Conservation (phyloP, 148 eudicot species). For the Suaeda aralocaspica region DNA sequence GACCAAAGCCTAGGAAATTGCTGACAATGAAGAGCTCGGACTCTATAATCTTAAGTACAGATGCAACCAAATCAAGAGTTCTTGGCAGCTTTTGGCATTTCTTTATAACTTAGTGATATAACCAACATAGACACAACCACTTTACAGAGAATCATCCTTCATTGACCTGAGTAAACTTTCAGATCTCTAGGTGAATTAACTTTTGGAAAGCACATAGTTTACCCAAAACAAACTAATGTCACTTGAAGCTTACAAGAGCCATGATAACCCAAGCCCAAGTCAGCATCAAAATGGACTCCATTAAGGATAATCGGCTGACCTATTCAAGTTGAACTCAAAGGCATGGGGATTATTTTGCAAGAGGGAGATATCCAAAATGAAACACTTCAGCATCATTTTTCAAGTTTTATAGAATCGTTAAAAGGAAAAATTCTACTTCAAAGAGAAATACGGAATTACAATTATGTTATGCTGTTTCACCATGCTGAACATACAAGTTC, state of each 20-base stretch:
- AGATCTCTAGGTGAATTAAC: neutral
- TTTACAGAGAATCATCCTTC: no score
- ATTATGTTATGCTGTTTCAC: neutral
- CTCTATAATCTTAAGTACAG: neutral
- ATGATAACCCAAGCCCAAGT: no score
- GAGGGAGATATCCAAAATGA: neutral
- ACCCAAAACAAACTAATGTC: neutral
- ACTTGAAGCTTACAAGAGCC: neutral
- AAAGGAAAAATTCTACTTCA: neutral
- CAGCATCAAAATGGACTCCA: neutral
- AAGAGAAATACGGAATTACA: neutral
- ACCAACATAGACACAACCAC: neutral
- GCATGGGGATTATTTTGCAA: neutral
- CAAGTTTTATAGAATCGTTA: neutral
- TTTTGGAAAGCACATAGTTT: no score
- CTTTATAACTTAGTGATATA: neutral
- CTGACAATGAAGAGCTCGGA: neutral
- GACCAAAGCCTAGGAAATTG: conserved; percentile 1
- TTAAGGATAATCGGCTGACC: neutral
- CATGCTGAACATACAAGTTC: neutral
- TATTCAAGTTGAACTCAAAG: neutral
- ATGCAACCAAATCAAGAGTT: neutral
- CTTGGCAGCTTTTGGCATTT: neutral
- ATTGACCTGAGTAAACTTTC: neutral
- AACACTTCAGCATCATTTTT: neutral